Conservation (phyloP, 805 yeast genomes). For the Cyberlindnera galapagoensis region DNA sequence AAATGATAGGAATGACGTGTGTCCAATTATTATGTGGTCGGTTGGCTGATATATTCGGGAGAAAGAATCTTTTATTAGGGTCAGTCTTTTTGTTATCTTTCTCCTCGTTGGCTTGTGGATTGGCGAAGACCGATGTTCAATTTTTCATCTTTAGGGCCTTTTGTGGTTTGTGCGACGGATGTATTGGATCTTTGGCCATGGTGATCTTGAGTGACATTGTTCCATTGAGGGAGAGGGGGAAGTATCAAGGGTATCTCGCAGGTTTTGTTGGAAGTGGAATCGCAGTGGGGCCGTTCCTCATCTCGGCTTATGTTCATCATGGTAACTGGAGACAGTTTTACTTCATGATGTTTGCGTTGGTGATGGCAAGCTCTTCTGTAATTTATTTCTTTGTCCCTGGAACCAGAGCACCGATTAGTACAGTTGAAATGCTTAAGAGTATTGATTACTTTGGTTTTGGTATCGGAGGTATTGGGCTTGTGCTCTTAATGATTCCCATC, state of each 20-base stretch:
- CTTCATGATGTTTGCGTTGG: constrained; percentile 32
- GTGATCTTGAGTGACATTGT: constrained; percentile 50
- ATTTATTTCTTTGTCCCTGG: constrained; percentile 37
- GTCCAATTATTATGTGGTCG: constrained; percentile 51
- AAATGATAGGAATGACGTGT: constrained; percentile 44
- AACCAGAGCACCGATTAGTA: constrained; percentile 28
- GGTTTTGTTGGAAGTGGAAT: constrained; percentile 45
- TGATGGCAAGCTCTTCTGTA: constrained; percentile 40
- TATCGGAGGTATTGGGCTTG: constrained; percentile 40
- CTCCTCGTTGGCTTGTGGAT: constrained; percentile 46
- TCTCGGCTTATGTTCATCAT: constrained; percentile 32
- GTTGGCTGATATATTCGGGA: constrained; percentile 49
- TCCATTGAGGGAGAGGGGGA: constrained; percentile 45
- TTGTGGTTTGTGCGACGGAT: constrained; percentile 55
- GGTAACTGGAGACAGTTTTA: constrained; percentile 38
- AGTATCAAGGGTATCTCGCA: constrained; percentile 51
- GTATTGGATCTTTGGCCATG: constrained; percentile 44
- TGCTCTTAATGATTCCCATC: constrained; percentile 45
- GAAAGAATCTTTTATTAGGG: constrained; percentile 39
- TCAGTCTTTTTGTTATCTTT: constrained; percentile 35
- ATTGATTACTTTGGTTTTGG: constrained; percentile 51
- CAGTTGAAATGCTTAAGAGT: constrained; percentile 35
- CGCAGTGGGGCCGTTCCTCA: constrained; percentile 37
- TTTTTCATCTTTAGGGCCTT: constrained; percentile 48
- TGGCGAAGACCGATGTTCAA: constrained; percentile 42